Base-by-base conservation (phyloP, 2,329 filamentous ascomycete genomes). In the Orbilia javanica region DNA sequence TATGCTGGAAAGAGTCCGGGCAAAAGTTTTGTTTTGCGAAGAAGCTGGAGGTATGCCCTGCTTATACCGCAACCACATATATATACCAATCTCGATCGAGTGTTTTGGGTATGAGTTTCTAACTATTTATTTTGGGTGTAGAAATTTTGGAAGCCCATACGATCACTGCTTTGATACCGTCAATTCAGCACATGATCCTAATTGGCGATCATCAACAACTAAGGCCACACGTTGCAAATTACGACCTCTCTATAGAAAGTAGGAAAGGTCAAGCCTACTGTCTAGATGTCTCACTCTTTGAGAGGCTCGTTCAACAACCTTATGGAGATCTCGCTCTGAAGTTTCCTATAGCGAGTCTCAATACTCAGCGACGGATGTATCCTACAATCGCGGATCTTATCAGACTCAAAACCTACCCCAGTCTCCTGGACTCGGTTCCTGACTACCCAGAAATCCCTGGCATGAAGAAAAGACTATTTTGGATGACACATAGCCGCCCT, bases 81-180 rank as follows among this genome's bases (percentile, higher is more conserved):
- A 20, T 42, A 3, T 3, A n/a, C 8, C 39, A n/a, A n/a, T 13
- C 39, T 50, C 7, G 13, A 48, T n/a, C 4, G 15, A 36, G 2
- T 18, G 7, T 25, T 2, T 39, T 44, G n/a, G 8, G 52, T 34
- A 8, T n/a, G 15, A 27, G 22, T 20, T 18, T 7, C 42, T 36
- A 11, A 50, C 39, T 20, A 13, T 62, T 2, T 3, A 13, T 31
- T 31, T 10, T 18, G 6, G 8, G 0, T 20, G 48, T 18, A 78
- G 90, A 93, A 79, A 88, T 92, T 0, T 84, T 92, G 36, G 91
- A 93, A 81, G 85, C 88, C 0, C 90, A 92, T 76, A 84, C 88
- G 1, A 82, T 92, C 0, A 88, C 88, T 0, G 86, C 89, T 0
- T 82, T 92, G 3, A 84, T 90, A 0, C 89, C 90, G 0, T 86